A percentile compares a stretch with the other conserved stretches of the same genome.
Evolutionary conservation across 2,329 filamentous ascomycete species (phyloP).

Genomic region (Erysiphe pulchra): DNA sequence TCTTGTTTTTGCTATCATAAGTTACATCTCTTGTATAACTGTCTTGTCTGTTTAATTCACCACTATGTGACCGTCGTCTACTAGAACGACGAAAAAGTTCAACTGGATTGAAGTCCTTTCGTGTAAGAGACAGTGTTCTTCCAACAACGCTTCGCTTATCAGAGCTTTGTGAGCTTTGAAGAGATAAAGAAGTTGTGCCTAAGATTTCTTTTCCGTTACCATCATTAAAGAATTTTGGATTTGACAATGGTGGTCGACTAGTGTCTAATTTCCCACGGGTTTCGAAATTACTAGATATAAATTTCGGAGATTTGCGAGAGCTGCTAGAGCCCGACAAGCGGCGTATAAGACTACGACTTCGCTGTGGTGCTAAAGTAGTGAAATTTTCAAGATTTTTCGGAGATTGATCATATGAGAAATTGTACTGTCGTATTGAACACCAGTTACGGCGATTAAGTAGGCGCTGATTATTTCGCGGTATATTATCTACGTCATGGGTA

Average conservation of each 20-base stretch:
- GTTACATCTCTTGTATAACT: neutral
- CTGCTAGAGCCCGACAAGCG: slow-evolving; percentile 13
- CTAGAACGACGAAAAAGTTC: slow-evolving; percentile 24
- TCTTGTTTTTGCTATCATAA: neutral
- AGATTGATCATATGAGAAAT: slow-evolving; percentile 19
- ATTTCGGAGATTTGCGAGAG: slow-evolving; percentile 9
- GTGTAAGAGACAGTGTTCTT: slow-evolving; percentile 34
- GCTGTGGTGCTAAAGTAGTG: slow-evolving; percentile 13
- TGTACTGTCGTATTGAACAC: slow-evolving; percentile 75
- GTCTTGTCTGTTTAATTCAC: slow-evolving; percentile 15
- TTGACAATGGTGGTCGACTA: slow-evolving; percentile 8
- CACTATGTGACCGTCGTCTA: slow-evolving; percentile 21
- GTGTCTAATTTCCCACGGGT: neutral
- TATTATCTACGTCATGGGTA: slow-evolving; percentile 66
- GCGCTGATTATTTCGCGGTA: slow-evolving; percentile 70
- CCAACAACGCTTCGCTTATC: slow-evolving; percentile 19
- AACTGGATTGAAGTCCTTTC: slow-evolving; percentile 13
- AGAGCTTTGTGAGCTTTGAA: slow-evolving; percentile 16
- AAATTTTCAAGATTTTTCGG: slow-evolving; percentile 33
- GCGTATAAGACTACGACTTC: slow-evolving; percentile 11
- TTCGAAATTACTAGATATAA: neutral
- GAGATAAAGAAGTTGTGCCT: slow-evolving; percentile 2
- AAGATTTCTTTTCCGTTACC: neutral
- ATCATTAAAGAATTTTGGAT: slow-evolving; percentile 3
- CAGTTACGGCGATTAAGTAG: slow-evolving; percentile 80